Percentiles rank a stretch among this genome's conserved stretches.
Evolutionary conservation across 306 rosid species (phyloP).

Genomic region (Chamaecrista fasciculata): DNA sequence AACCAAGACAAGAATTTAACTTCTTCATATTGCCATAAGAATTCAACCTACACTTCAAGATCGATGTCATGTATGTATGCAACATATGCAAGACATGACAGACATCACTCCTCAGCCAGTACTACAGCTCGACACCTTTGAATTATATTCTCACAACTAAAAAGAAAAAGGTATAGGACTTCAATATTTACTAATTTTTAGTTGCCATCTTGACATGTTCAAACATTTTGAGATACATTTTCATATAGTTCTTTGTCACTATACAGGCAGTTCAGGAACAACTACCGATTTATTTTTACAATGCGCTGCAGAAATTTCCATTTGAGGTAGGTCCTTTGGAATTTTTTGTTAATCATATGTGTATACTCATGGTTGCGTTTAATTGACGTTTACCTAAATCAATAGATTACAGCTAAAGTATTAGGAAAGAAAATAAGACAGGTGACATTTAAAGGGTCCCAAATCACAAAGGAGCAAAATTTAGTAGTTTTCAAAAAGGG

Average conservation of each 20-base stretch:
- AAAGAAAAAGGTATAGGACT: not conserved
- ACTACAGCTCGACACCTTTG: not conserved
- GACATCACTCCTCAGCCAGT: not conserved
- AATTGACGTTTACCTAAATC: not conserved
- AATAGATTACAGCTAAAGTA: not conserved
- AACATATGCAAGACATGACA: not conserved
- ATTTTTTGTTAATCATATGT: not conserved
- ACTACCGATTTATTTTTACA: not conserved
- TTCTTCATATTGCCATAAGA: constrained; percentile 11
- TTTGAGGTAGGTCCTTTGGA: not conserved
- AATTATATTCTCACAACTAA: not conserved
- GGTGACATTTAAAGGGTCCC: not conserved
- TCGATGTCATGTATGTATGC: not conserved
- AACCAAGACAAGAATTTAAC: constrained; percentile 5
- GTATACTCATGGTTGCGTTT: not conserved
- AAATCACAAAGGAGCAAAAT: not conserved
- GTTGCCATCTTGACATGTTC: not conserved
- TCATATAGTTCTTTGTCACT: not conserved
- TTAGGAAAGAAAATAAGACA: not conserved
- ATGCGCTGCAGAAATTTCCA: not conserved
- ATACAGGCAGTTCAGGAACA: not conserved
- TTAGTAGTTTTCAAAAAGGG: not conserved
- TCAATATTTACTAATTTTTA: not conserved
- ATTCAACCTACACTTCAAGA: not conserved
- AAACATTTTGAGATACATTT: not conserved